Percentiles rank a stretch among this genome's conserved stretches.
Conservation (phyloP, 176 grass and related monocot species). For the Zea mays region Zm-B73-REFERENCE-NAM-5.0 NC_050105.1:149617501-149618000, state of each 20-base stretch:
- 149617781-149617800: not conserved
- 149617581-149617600: constrained; percentile 34
- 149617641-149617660: not conserved
- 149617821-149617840: not conserved
- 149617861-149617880: not conserved
- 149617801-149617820: not conserved
- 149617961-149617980: too few species aligned
- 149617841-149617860: not conserved
- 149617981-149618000: too few species aligned
- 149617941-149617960: too few species aligned
- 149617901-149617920: too few species aligned
- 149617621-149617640: constrained; percentile 35
- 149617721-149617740: constrained; percentile 28
- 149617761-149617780: not conserved
- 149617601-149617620: constrained; percentile 26
- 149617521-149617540: not conserved
- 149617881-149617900: constrained; percentile 27
- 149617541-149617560: constrained; percentile 13
- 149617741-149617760: constrained; percentile 32
- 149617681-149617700: constrained; percentile 34
- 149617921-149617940: too few species aligned
- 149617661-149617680: not conserved
- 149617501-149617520: constrained; percentile 38
- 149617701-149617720: constrained; percentile 64
- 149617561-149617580: constrained; percentile 45